Evolutionary conservation across 306 rosid genomes (phyloP).

Genomic region (Prunus mira): DNA sequence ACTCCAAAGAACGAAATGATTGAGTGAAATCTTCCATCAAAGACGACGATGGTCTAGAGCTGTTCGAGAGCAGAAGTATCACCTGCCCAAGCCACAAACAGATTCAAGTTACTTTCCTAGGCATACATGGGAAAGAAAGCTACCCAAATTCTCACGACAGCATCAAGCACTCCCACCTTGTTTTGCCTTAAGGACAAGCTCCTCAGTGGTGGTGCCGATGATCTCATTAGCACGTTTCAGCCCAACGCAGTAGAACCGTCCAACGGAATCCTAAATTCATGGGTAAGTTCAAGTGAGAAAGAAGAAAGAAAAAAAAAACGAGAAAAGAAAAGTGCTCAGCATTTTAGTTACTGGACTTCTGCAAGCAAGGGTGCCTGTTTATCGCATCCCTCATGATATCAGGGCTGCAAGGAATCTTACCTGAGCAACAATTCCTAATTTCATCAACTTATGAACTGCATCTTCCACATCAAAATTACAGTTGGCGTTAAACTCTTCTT

Average conservation of each 20-base stretch:
- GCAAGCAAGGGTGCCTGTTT: background rate
- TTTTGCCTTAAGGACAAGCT: conserved; percentile 68
- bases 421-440: conserved; percentile 75
- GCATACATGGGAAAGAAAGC: background rate
- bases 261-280: conserved; percentile 68
- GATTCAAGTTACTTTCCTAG: background rate
- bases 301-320: background rate
- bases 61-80: background rate
- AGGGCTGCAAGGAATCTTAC: conserved; percentile 44
- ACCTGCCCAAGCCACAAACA: background rate
- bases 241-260: conserved; percentile 83
- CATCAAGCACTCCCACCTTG: conserved; percentile 33
- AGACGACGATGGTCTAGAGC: background rate
- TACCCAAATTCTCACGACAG: background rate
- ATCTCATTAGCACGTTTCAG: conserved; percentile 90
- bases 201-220: conserved; percentile 90
- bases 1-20: background rate
- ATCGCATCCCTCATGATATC: background rate
- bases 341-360: background rate
- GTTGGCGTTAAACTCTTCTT: conserved; percentile 67
- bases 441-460: conserved; percentile 80
- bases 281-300: background rate
- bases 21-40: background rate
- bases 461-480: conserved; percentile 95
- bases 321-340: too few relatives aligned